Evolutionary conservation across 2,329 filamentous ascomycete species (phyloP).

Genomic region (Bipolaris gigantea): DNA sequence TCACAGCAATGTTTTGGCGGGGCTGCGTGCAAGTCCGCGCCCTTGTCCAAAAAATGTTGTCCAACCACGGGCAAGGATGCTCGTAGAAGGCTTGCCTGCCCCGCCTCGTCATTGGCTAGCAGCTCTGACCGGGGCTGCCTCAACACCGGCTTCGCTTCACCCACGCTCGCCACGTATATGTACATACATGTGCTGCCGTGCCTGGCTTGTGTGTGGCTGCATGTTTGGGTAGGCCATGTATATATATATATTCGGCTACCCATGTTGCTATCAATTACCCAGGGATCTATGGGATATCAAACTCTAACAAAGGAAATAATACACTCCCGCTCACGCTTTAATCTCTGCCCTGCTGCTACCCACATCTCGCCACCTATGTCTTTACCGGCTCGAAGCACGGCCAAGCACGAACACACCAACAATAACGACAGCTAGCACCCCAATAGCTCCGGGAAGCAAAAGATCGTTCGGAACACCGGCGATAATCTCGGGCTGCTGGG

Average conservation of each 20-base stretch:
- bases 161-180: background rate
- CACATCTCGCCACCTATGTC: background rate
- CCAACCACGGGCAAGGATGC: conserved; percentile 13
- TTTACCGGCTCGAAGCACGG: conserved; percentile 56
- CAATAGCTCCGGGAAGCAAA: conserved; percentile 88
- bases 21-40: conserved; percentile 18
- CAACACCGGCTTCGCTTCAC: background rate
- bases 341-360: background rate
- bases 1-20: conserved; percentile 22
- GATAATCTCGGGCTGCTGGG: conserved; percentile 75
- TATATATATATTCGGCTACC: conserved; percentile 11
- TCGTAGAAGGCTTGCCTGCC: conserved; percentile 1
- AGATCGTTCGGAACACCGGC: conserved; percentile 92
- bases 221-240: background rate
- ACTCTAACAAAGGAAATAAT: conserved; percentile 13
- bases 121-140: background rate
- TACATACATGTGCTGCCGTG: background rate
- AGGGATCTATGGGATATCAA: conserved; percentile 17
- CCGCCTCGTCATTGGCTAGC: conserved; percentile 12
- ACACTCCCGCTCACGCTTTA: conserved; percentile 3
- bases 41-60: conserved; percentile 15
- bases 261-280: conserved; percentile 12
- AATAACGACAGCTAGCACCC: conserved; percentile 92
- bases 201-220: background rate
- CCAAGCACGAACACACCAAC: conserved; percentile 89